Evolutionary conservation across 176 grass and related monocot species (phyloP).

Genomic region (Melocanna baccifera): DNA sequence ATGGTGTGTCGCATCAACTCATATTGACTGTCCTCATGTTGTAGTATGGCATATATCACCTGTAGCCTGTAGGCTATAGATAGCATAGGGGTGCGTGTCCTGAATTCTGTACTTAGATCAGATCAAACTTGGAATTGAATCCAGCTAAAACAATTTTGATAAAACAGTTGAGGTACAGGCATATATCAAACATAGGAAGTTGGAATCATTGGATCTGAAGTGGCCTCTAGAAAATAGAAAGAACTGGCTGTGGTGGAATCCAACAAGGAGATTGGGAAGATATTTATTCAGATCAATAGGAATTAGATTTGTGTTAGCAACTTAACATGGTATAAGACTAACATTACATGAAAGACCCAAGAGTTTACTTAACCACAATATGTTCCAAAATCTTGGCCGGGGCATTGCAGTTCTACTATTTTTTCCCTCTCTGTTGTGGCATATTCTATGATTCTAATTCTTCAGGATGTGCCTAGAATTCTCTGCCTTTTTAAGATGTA

Average conservation of each 20-base stretch:
- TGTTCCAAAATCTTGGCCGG: neutral
- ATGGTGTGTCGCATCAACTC: too few species aligned
- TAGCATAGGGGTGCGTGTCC: too few species aligned
- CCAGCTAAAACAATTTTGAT: neutral
- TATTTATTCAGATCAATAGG: neutral
- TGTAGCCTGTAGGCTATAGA: too few species aligned
- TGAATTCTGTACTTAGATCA: neutral
- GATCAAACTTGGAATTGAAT: neutral
- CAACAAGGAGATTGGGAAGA: neutral
- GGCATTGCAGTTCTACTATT: neutral
- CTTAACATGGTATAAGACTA: neutral
- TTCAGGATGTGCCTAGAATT: neutral
- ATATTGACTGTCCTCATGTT: too few species aligned
- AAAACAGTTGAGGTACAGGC: neutral
- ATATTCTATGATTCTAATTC: neutral
- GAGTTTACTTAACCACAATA: neutral
- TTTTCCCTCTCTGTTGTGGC: neutral
- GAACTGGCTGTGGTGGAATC: neutral
- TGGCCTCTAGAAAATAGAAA: neutral
- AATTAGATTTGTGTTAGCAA: neutral
- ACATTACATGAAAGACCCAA: neutral
- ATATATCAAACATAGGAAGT: conserved; percentile 3
- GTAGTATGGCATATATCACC: too few species aligned
- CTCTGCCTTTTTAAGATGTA: neutral
- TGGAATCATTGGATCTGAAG: neutral